Base-by-base conservation (phyloP, 495 filamentous ascomycete species). In the Tuber borchii region DNA sequence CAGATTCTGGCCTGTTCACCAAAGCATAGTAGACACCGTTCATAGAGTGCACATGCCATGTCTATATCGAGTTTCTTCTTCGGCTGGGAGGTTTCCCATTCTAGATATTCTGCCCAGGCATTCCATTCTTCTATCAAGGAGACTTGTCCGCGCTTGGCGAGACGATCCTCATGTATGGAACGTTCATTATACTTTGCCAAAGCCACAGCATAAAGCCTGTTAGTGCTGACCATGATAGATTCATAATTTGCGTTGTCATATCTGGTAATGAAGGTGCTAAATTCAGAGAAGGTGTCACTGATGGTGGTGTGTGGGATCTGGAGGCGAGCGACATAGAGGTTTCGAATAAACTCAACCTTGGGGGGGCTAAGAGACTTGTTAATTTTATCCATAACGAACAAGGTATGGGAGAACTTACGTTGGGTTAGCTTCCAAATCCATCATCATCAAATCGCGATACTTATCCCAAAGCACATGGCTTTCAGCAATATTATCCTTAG, bases 391-490 rank as follows among this genome's bases (percentile, higher is more conserved):
- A 90, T 87, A 70, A 86, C 85, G 6, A 87, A 87, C 19, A 88
- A 86, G 2, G 85, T 85, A 70, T 85, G 87, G n/a, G 87, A 85
- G 56, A 88, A 84, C 83, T 87, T 78, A 75, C 72, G 85, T 80
- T 87, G 86, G 83, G 87, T 84, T 82, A 86, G 87, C 79, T 86
- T 87, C 75, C 78, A 92, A 76, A 86, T 92, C 93, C 85, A 87
- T 84, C 74, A 88, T 80, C 40, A 89, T 80, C 31, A 91, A 83
- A 43, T 91, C 87, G 16, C 89, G 85, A 72, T 90, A 94, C 75
- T 90, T 90, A 82, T 97, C 90, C 94, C 94, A 99, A n/a, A 97
- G 87, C 71, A 90, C 80, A 80, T 95, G 89, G 85, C 94, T 97
- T 81, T 97, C 93, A 80, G 90, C 88, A 75, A 97, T 88, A 79